phyloP scores from a whole-genome alignment of 805 yeast genomes.

The Candida tammaniensis region DNA sequence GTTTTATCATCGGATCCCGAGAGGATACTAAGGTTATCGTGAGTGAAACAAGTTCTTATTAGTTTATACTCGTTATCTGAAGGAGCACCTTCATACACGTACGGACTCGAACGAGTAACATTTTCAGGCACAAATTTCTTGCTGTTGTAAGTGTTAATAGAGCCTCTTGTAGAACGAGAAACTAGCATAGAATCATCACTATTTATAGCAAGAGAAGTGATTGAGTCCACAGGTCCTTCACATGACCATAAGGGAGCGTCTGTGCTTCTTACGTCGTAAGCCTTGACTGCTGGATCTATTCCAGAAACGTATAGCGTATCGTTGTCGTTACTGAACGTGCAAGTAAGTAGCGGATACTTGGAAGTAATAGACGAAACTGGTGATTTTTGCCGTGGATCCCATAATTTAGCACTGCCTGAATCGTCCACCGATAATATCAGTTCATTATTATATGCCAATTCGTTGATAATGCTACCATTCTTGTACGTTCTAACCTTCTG shows the following conservation, averaged over 20 bases:
- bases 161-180: slow-evolving; percentile 56
- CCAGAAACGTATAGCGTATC: slow-evolving; percentile 56
- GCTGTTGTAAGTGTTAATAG: slow-evolving; percentile 52
- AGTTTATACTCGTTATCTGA: slow-evolving; percentile 47
- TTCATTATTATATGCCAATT: slow-evolving; percentile 38
- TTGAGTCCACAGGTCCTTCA: slow-evolving; percentile 44
- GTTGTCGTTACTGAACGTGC: slow-evolving; percentile 36
- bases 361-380: slow-evolving; percentile 40
- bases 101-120: slow-evolving; percentile 41
- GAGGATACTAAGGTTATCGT: slow-evolving; percentile 34
- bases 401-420: slow-evolving; percentile 55
- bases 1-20: slow-evolving; percentile 67
- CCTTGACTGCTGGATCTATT: slow-evolving; percentile 60
- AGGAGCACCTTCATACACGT: slow-evolving; percentile 56
- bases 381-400: slow-evolving; percentile 64
- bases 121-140: slow-evolving; percentile 39
- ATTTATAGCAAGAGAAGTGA: slow-evolving; percentile 54
- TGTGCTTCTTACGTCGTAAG: slow-evolving; percentile 54
- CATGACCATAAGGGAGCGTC: slow-evolving; percentile 45
- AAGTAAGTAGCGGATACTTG: slow-evolving; percentile 57
- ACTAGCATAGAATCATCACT: slow-evolving; percentile 45
- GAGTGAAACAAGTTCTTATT: slow-evolving; percentile 49
- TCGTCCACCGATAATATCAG: slow-evolving; percentile 57
- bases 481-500: slow-evolving; percentile 44
- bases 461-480: slow-evolving; percentile 50